Percentiles rank a stretch among this genome's conserved stretches.
These are phyloP conservation scores for Fusarium brevicatenulatum DNA, from an alignment of 2,329 filamentous ascomycete genomes.

Conservation along the genomic window DNA sequence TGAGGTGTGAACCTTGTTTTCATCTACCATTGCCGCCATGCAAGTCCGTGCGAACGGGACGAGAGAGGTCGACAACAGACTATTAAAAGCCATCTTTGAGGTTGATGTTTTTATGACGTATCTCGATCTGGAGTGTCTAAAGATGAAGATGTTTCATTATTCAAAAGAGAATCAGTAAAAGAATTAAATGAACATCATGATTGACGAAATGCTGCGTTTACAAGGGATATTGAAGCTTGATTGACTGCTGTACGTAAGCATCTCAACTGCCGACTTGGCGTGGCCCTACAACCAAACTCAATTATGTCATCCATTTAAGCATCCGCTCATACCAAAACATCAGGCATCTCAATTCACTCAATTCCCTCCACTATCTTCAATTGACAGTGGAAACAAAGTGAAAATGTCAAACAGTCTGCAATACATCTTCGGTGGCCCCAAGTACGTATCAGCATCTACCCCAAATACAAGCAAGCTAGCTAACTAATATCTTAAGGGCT, in stretches of 20 bases:
- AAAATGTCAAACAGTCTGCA: constrained; percentile 32
- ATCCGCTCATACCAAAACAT: not conserved
- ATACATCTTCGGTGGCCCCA: constrained; percentile 55
- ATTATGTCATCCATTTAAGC: constrained; percentile 27
- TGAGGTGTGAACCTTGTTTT: constrained; percentile 37
- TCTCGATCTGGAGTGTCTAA: not conserved
- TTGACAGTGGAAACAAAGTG: constrained; percentile 17
- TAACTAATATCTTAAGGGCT: constrained; percentile 47
- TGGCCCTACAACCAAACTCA: not conserved
- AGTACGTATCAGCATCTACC: constrained; percentile 39
- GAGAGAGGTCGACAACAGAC: not conserved
- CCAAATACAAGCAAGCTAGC: not conserved
- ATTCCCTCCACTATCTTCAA: not conserved
- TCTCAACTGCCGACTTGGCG: constrained; percentile 22
- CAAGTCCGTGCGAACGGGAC: not conserved
- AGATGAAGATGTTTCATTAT: not conserved
- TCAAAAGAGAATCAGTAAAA: not conserved
- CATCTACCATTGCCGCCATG: not conserved
- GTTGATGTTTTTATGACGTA: not conserved
- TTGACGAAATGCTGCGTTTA: not conserved
- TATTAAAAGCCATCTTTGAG: not conserved
- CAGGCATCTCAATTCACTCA: not conserved
- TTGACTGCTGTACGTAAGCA: constrained; percentile 20
- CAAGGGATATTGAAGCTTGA: not conserved
- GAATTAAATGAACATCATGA: not conserved